phyloP scores from a whole-genome alignment of 495 filamentous ascomycete genomes.

The Aspergillus kassunensis region DNA sequence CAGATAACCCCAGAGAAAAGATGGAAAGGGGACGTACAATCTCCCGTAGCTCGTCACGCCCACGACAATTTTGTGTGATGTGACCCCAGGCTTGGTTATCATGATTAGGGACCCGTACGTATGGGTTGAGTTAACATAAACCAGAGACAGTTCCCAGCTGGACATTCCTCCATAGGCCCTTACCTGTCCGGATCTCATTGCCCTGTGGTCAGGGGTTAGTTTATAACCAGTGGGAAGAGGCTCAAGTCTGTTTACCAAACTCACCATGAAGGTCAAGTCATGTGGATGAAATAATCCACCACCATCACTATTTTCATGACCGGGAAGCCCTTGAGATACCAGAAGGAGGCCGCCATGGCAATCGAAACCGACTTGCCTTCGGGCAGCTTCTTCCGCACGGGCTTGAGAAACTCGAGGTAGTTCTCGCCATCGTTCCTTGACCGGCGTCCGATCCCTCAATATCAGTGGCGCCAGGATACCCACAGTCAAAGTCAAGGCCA shows the following conservation, averaged over 20 bases:
- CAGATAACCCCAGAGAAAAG: neutral
- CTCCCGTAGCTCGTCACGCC: constrained; percentile 32
- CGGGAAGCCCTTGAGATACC: constrained; percentile 21
- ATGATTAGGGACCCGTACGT: neutral
- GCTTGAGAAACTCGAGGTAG: constrained; percentile 25
- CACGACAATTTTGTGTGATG: constrained; percentile 35
- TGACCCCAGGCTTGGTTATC: constrained; percentile 47
- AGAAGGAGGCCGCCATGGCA: constrained; percentile 23
- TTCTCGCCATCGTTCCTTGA: constrained; percentile 17
- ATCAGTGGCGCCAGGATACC: constrained; percentile 22
- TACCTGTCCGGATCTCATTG: constrained; percentile 30
- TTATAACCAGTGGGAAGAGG: neutral
- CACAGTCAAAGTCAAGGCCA: neutral
- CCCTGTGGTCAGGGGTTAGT: neutral
- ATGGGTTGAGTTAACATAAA: constrained; percentile 19
- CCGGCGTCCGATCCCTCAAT: constrained; percentile 31
- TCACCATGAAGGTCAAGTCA: constrained; percentile 34
- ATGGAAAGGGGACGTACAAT: constrained; percentile 1
- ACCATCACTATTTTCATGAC: neutral
- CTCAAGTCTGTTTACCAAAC: neutral
- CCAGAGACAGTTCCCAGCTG: constrained; percentile 34
- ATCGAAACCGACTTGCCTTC: constrained; percentile 11
- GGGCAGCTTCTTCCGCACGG: neutral
- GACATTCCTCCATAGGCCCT: constrained; percentile 27
- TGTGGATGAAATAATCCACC: constrained; percentile 17